Evolutionary conservation across 768 basidiomycete species (phyloP), one percentile per base, ranked within the genome.

Genomic region (Pulveroboletus sp.): DNA sequence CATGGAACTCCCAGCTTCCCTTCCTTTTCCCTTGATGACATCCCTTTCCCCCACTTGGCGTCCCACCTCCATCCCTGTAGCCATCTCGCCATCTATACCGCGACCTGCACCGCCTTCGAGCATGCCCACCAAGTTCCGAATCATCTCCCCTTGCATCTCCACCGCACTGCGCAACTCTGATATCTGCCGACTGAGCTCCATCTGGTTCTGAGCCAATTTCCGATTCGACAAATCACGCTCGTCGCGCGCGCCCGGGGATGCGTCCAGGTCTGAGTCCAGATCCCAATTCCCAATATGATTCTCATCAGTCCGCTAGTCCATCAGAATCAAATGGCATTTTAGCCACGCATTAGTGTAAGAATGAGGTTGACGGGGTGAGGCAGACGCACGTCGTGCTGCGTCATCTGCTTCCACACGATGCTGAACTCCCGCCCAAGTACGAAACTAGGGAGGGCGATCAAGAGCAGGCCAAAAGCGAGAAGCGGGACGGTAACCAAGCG

Each of bases 371-470:
- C 32, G 14, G 32, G 32, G 10, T 32, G 32, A 33, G 14, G 14
- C 14, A 6, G 37, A 52, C 74, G n/a, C 38, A 76, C 79, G 39
- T 74, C 69, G 43, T 75, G 66, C 17, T 63, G 69, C 0, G 75
- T 76, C 89, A 93, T 91, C 28, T 76, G 76, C 50, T 93, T 90
- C 87, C 92, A 96, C 1, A 93, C 89, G 11, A 85, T 72, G 51
- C 89, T 90, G 65, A 96, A 96, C 64, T 96, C 92, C 33, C 92
- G 73, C 0, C 93, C 93, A 12, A 96, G 80, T 1, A 96, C 93
- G 61, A 96, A 95, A 60, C 83, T 87, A 7, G 93, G 93, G 5
- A 95, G 76, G 0, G 93, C 93, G 61, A 96, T 93, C 37, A 94
- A 76, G 0, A 96, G 76, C 9, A 95, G 75, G 3, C 93, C 93